A percentile compares a stretch with the other conserved stretches of the same genome.
phyloP scores from a whole-genome alignment of 352 stramenopile genomes.

The Pythium plurisporium region DNA sequence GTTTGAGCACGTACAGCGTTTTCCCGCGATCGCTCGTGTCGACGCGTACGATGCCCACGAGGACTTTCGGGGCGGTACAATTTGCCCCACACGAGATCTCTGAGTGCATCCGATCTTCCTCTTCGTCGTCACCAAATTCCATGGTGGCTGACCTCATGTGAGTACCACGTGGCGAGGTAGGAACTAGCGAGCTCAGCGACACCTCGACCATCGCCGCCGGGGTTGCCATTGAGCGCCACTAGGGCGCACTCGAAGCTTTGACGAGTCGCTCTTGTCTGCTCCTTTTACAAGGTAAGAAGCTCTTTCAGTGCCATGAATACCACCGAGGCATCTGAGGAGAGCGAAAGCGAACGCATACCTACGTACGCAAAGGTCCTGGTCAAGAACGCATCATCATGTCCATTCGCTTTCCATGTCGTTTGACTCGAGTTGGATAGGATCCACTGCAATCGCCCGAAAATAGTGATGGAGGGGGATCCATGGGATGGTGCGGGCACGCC shows the following conservation, averaged over 20 bases:
- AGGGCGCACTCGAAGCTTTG: not conserved
- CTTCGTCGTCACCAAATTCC: conserved; percentile 24
- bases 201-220: no score
- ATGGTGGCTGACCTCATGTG: not conserved
- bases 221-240: not conserved
- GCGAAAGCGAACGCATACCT: not conserved
- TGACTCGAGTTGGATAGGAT: no score
- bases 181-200: conserved; percentile 2
- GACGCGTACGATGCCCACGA: conserved; percentile 35
- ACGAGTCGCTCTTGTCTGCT: not conserved
- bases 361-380: not conserved
- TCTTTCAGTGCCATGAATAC: conserved; percentile 4
- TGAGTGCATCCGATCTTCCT: conserved; percentile 41
- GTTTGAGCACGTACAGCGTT: conserved; percentile 46
- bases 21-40: conserved; percentile 15
- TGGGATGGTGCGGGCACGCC: no score
- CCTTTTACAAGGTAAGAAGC: not conserved
- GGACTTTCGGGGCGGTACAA: conserved; percentile 46
- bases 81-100: conserved; percentile 47
- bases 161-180: conserved; percentile 5
- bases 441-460: no score
- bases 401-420: no score
- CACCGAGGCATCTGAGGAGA: not conserved
- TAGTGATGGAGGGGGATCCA: no score
- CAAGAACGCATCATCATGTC: not conserved